Evolutionary conservation across 176 grass and related monocot species (phyloP).

Genomic region (Eragrostis nindensis): DNA sequence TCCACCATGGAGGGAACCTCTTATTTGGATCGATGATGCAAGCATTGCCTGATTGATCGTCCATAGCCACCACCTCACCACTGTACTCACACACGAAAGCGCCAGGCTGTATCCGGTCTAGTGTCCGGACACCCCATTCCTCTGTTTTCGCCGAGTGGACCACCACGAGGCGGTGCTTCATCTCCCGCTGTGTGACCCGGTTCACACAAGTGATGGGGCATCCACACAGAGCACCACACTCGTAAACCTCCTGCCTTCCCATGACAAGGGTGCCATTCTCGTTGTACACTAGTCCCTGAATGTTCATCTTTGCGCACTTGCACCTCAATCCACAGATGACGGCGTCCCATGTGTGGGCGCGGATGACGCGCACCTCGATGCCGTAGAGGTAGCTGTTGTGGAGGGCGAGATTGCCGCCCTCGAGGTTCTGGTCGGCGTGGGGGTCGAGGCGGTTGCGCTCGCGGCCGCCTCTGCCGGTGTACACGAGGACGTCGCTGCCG

Average conservation of each 20-base stretch:
- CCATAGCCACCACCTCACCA: no score
- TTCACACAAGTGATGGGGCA: no score
- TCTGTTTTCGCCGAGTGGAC: conserved; percentile 69
- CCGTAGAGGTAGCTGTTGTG: conserved; percentile 76
- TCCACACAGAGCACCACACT: no score
- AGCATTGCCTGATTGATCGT: no score
- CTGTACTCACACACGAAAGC: no score
- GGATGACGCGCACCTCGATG: conserved; percentile 76
- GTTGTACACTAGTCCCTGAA: conserved; percentile 44
- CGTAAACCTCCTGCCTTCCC: no score
- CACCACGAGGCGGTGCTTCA: conserved; percentile 72
- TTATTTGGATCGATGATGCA: no score
- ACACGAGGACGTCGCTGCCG: conserved; percentile 71
- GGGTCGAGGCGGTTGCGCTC: no score
- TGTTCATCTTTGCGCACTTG: conserved; percentile 57
- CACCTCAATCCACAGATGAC: conserved; percentile 50
- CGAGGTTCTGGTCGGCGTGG: conserved; percentile 65
- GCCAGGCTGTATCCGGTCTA: no score
- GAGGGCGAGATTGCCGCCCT: conserved; percentile 80
- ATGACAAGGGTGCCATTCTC: conserved; percentile 57
- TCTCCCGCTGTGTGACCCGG: conserved; percentile 66
- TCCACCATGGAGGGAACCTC: no score
- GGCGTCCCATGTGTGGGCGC: conserved; percentile 39
- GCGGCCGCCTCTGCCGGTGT: conserved; percentile 86
- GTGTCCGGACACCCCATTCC: conserved; percentile 85